Evolutionary conservation across 2,329 filamentous ascomycete genomes (phyloP).

Genomic region (Acrocalymma vagum): DNA sequence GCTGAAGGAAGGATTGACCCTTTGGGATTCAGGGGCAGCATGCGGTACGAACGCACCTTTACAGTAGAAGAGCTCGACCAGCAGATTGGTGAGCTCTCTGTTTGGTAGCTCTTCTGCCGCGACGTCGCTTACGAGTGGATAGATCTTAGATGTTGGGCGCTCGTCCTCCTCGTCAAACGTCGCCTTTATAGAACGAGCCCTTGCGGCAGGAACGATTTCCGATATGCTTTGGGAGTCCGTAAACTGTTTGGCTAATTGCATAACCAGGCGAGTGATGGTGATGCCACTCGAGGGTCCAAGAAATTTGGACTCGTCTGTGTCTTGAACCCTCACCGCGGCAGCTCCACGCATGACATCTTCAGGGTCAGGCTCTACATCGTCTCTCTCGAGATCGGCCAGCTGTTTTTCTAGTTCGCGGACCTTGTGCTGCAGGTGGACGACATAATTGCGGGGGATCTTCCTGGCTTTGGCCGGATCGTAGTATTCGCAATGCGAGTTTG

Average conservation of each 20-base stretch:
- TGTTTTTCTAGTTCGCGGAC: constrained; percentile 84
- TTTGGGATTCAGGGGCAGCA: too few relatives aligned
- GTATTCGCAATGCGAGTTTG: constrained; percentile 92
- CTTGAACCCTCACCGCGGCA: constrained; percentile 83
- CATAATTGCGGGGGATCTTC: constrained; percentile 90
- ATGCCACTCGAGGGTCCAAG: constrained; percentile 95
- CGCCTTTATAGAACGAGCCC: constrained; percentile 73
- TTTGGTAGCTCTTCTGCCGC: constrained; percentile 80
- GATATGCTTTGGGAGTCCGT: constrained; percentile 91
- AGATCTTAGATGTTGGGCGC: constrained; percentile 79
- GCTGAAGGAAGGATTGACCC: too few relatives aligned
- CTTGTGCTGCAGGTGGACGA: constrained; percentile 88
- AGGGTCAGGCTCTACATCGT: constrained; percentile 73
- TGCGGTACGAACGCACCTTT: constrained; percentile 67
- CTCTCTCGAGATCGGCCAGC: constrained; percentile 79
- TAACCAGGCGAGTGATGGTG: constrained; percentile 90
- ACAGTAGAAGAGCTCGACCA: constrained; percentile 85
- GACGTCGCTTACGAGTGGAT: constrained; percentile 87
- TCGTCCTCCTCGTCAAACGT: constrained; percentile 71
- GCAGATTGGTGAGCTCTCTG: constrained; percentile 75
- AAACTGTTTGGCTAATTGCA: constrained; percentile 95
- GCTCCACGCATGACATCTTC: constrained; percentile 89
- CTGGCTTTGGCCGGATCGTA: constrained; percentile 87
- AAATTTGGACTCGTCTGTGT: constrained; percentile 88
- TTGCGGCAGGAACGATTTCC: constrained; percentile 83